Percentiles rank a stretch among this genome's conserved stretches.
Conservation (phyloP, 805 yeast genomes). For the Cyberlindnera mississippiensis region DNA sequence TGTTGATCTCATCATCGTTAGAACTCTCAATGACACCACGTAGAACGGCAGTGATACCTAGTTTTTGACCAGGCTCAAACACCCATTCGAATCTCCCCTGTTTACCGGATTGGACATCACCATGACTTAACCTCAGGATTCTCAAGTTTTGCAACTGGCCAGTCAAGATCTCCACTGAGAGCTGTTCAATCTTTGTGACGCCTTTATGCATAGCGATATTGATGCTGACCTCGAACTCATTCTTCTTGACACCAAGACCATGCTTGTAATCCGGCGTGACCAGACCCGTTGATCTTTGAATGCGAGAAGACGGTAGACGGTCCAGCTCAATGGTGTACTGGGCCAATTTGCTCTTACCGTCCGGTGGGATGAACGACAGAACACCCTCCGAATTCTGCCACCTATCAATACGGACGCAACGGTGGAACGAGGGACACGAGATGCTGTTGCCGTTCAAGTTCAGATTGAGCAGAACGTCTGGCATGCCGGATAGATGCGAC, state of each 20-base stretch:
- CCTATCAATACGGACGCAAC: constrained; percentile 51
- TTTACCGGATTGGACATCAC: constrained; percentile 60
- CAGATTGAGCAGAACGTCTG: constrained; percentile 60
- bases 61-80: constrained; percentile 50
- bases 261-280: constrained; percentile 30
- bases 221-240: constrained; percentile 36
- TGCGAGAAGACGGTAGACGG: constrained; percentile 15
- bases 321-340: constrained; percentile 57
- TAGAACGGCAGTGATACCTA: constrained; percentile 66
- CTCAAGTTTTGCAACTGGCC: constrained; percentile 39
- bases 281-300: constrained; percentile 25
- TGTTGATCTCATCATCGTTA: neutral
- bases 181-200: constrained; percentile 44
- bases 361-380: constrained; percentile 81
- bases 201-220: constrained; percentile 35
- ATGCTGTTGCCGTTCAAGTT: constrained; percentile 42
- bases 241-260: constrained; percentile 33
- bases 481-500: constrained; percentile 73
- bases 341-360: constrained; percentile 65
- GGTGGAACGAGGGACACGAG: constrained; percentile 66
- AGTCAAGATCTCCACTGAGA: constrained; percentile 38
- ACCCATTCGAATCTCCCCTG: constrained; percentile 63
- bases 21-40: constrained; percentile 48
- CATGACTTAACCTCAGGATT: constrained; percentile 64
- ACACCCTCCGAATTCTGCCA: constrained; percentile 48